These are phyloP conservation scores for Tieghemostelium lacteum DNA, from an alignment of 78 protist genomes.

Conservation along the genomic window DNA sequence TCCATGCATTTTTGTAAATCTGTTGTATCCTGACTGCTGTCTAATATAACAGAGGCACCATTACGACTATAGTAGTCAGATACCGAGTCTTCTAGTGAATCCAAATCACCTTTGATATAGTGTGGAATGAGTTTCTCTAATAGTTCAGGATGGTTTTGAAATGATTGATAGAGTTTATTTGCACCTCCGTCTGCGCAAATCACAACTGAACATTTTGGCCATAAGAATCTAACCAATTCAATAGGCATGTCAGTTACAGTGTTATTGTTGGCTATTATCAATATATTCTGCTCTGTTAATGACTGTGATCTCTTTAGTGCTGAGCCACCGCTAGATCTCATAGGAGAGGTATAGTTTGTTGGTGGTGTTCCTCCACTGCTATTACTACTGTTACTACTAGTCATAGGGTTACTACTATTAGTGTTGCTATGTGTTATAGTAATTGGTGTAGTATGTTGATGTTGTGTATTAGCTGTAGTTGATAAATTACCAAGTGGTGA, in stretches of 20 bases:
- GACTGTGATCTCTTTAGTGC: neutral
- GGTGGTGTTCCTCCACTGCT: neutral
- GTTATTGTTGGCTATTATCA: neutral
- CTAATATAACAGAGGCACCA: conserved; percentile 28
- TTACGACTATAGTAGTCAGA: conserved; percentile 25
- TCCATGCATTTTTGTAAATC: conserved; percentile 60
- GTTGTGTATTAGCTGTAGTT: no score
- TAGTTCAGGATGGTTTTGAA: neutral
- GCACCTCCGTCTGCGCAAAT: conserved; percentile 80
- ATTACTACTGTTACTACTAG: neutral
- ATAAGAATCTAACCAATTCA: no score
- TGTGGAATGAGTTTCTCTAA: conserved; percentile 34
- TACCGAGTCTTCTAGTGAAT: conserved; percentile 22
- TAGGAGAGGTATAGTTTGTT: neutral
- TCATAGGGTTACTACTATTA: neutral
- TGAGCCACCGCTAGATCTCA: neutral
- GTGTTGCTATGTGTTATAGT: no score
- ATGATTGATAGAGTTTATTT: conserved; percentile 21
- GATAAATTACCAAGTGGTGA: neutral
- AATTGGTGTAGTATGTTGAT: no score
- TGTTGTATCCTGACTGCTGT: conserved; percentile 45
- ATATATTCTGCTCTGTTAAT: neutral
- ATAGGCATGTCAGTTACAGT: no score
- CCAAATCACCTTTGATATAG: conserved; percentile 67
- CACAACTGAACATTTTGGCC: conserved; percentile 9